Base-by-base conservation (phyloP, 2,329 filamentous ascomycete species). In the Fusarium oligoseptatum region DNA sequence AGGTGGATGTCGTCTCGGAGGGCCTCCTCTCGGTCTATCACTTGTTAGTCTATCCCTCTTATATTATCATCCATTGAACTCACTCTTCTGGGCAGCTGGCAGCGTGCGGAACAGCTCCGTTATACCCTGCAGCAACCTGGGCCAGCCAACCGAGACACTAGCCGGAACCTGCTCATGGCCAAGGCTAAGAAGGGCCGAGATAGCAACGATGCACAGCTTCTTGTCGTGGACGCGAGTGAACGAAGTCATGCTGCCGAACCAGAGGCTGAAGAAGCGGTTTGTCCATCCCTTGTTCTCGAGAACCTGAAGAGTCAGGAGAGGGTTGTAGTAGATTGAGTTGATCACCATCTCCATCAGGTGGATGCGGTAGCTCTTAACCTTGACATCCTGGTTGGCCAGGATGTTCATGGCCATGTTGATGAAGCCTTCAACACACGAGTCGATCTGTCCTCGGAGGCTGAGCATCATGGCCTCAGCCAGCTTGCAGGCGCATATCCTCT, bases 331-430 rank as follows among this genome's bases (percentile, higher is more conserved):
- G 79, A 98, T 95, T 65, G 94, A 92, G 84, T 98, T 98, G 87
- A 99, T 98, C 68, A 99, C 92, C 92, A 99, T 97, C 85, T 99
- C 97, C 94, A 99, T 97, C 52, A 99, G 86, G 82, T 99, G 96
- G 64, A 98, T 95, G 79, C 94, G 93, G 83, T 98, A 97, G 4
- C 94, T 95, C 87, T 97, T 98, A 77, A 97, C 92, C 84, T 95
- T 95, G 61, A 94, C 87, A 75, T 97, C 94, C 50, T 93, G 89
- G 60, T 89, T 91, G 24, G 87, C 91, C 43, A 99, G 88, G 41
- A 95, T 92, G 56, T 86, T 89, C 95, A 98, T 98, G 34, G 95
- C 93, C 83, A 98, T 92, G 76, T 91, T 91, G 76, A 98, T 92
- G 83, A 99, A 98, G 68, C 95, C 93, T 20, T 94, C 92, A 39